Conservation (phyloP, 2,329 filamentous ascomycete genomes). For the Didymella segeticola region DNA sequence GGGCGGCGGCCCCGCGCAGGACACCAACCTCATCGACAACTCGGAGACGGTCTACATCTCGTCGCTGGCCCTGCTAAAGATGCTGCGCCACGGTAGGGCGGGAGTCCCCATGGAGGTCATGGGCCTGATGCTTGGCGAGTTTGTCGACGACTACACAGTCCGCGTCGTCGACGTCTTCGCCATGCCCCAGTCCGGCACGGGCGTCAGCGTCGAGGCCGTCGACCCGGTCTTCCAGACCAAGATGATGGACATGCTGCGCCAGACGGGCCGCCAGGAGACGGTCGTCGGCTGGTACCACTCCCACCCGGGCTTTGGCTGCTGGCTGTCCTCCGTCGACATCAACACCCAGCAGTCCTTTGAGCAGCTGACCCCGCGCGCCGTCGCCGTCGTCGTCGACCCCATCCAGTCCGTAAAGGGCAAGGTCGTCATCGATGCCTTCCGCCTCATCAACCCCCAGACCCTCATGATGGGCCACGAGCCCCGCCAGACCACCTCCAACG, state of each 20-base stretch:
- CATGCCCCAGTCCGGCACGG: slow-evolving; percentile 98
- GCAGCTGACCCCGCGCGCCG: slow-evolving; percentile 93
- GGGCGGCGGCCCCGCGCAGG: slow-evolving; percentile 57
- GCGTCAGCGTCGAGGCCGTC: slow-evolving; percentile 97
- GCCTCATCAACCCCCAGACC: slow-evolving; percentile 96
- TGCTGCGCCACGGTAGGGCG: slow-evolving; percentile 95
- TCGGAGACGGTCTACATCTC: slow-evolving; percentile 99
- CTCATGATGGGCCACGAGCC: slow-evolving; percentile 98
- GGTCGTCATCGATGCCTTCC: slow-evolving; percentile 98
- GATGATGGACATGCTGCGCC: slow-evolving; percentile 99
- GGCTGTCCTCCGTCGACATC: slow-evolving; percentile 98
- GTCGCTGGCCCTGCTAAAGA: slow-evolving; percentile 94
- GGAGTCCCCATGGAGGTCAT: slow-evolving; percentile 99
- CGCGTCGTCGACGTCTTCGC: slow-evolving; percentile 98
- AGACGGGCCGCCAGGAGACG: slow-evolving; percentile 94
- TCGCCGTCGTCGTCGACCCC: slow-evolving; percentile 96
- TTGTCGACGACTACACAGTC: slow-evolving; percentile 98
- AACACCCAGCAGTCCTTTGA: slow-evolving; percentile 99
- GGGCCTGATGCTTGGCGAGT: slow-evolving; percentile 98
- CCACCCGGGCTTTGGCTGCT: slow-evolving; percentile 98
- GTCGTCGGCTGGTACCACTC: slow-evolving; percentile 99
- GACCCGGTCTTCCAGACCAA: slow-evolving; percentile 99
- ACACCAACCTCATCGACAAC: slow-evolving; percentile 96
- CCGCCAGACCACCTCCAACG: slow-evolving; percentile 94
- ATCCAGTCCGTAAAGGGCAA: slow-evolving; percentile 99